Evolutionary conservation across 495 filamentous ascomycete species (phyloP), one percentile per base, ranked within the genome.

Genomic region (Tuber aestivum): DNA sequence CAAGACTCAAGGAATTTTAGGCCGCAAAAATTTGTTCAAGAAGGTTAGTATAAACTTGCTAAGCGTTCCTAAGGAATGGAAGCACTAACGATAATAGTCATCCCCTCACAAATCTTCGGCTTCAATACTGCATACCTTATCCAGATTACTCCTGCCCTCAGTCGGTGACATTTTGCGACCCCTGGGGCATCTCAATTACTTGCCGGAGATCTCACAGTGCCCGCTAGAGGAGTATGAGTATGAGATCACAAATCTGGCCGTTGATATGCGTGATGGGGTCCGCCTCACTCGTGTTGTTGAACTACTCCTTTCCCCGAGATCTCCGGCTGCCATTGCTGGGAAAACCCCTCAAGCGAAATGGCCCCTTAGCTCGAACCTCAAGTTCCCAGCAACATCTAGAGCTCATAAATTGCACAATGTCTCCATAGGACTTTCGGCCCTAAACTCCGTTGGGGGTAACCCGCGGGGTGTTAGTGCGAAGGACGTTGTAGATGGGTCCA

Each of bases 401-500:
- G 85, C 86, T 44, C 87, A 90, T 69, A 92, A 90, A 77, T 16
- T 90, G 2, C 87, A 88, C 84, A 92, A 92, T 78, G 87, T 89
- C 4, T 86, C 87, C 75, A 81, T 91, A n/a, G 88, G 88, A 1
- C 82, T 92, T 3, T 83, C 84, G 56, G 88, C 90, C 1, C 81
- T 92, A 40, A 75, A 81, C 7, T 84, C 85, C 18, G 82, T 86
- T 6, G 79, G 80, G 23, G 85, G 85, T 5, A 82, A 85, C 14
- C 80, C 76, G 3, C 77, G 83, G 35, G 81, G 83, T n/a, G 79
- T 90, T 32, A 85, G 83, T 32, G 85, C 90, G 1, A 88, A 89
- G 69, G 89, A 92, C 65, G 89, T 92, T 61, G 88, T 92, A 9
- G 87, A 92, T 78, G 90, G 90, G 9, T 87, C 91, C 75, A 87